Conservation (phyloP, 441 rosid genomes). For the Aleurites moluccanus region DNA sequence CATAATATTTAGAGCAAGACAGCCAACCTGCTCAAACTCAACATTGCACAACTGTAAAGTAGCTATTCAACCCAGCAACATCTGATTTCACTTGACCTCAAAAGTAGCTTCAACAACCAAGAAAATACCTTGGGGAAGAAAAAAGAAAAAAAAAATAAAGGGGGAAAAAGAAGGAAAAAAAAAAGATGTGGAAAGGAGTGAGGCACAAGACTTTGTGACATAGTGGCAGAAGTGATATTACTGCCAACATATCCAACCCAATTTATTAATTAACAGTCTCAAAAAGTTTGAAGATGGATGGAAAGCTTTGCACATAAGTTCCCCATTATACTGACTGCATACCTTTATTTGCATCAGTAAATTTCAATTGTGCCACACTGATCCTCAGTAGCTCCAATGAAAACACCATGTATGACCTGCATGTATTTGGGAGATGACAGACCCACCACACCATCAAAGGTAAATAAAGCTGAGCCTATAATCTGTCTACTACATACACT, state of each 20-base stretch:
- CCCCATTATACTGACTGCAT: constrained; percentile 35
- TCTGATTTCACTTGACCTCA: constrained; percentile 46
- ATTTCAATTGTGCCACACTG: constrained; percentile 44
- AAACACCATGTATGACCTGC: constrained; percentile 56
- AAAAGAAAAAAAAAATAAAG: constrained; percentile 9
- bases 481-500: constrained; percentile 25
- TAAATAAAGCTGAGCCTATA: constrained; percentile 34
- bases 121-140: constrained; percentile 36
- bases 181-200: constrained; percentile 27
- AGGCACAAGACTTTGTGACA: constrained; percentile 36
- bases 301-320: constrained; percentile 29
- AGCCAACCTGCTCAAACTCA: too few species aligned
- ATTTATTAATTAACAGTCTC: constrained; percentile 25
- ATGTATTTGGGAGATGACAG: constrained; percentile 50
- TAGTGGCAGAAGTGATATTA: constrained; percentile 18
- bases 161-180: constrained; percentile 5
- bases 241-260: constrained; percentile 15
- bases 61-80: constrained; percentile 49
- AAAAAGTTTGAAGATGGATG: constrained; percentile 17
- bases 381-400: constrained; percentile 46
- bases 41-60: too few species aligned
- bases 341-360: constrained; percentile 43
- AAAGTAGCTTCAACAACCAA: constrained; percentile 50
- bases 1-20: constrained; percentile 29
- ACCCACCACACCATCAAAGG: constrained; percentile 42